phyloP scores from a whole-genome alignment of 2,329 filamentous ascomycete species.

The Tolypocladium amazonense region DNA sequence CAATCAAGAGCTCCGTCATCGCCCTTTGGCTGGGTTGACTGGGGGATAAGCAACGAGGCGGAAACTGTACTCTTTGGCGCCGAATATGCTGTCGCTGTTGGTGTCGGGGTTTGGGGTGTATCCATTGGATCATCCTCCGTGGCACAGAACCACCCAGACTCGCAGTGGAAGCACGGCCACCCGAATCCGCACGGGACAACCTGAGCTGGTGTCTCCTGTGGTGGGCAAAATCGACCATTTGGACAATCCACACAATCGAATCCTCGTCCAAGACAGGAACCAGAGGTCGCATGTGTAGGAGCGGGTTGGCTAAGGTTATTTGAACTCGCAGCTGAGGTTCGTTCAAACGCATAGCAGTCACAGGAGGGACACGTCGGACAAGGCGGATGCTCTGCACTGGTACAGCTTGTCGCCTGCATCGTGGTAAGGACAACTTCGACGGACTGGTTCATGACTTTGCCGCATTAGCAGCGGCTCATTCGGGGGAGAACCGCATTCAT shows the following conservation, averaged over 20 bases:
- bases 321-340: background rate
- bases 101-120: background rate
- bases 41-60: background rate
- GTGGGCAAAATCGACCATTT: slow-evolving; percentile 20
- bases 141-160: slow-evolving; percentile 17
- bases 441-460: background rate
- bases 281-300: background rate
- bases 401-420: background rate
- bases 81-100: background rate
- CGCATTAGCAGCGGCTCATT: background rate
- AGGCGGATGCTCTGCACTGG: background rate
- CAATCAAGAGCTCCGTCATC: slow-evolving; percentile 8
- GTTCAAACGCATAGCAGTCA: slow-evolving; percentile 2
- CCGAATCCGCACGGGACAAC: slow-evolving; percentile 16
- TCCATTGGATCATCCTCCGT: slow-evolving; percentile 1
- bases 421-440: background rate
- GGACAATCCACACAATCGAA: slow-evolving; percentile 18
- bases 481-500: background rate
- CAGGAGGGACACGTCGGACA: slow-evolving; percentile 11
- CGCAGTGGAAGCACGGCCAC: slow-evolving; percentile 21
- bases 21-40: background rate
- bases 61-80: background rate
- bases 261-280: slow-evolving; percentile 14
- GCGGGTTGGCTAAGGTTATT: background rate
- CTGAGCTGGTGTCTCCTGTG: slow-evolving; percentile 18